Base-by-base conservation (phyloP, 2,329 filamentous ascomycete species). In the Plenodomus tracheiphilus region DNA sequence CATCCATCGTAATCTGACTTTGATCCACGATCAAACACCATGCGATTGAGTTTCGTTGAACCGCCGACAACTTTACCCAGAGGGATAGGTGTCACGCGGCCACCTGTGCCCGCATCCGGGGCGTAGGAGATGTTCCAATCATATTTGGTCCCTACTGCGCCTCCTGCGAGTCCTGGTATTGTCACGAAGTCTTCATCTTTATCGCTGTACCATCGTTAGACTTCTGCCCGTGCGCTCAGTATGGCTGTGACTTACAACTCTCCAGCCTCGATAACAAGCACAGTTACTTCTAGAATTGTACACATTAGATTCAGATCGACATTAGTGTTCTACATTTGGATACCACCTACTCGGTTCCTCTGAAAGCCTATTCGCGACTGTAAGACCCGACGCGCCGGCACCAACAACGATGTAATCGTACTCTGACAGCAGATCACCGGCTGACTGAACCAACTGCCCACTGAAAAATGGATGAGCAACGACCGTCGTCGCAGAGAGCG, bases 1-100 rank as follows among this genome's bases (percentile, higher is more conserved):
- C 65, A 68, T 10, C 47, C 59, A 58, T 70, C 62, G 32, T 68
- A 71, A 22, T 72, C 69, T 8, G 62, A 57, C 34, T 53, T 59
- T 4, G 54, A 41, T 8, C 55, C 65, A 17, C 67, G 65, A 38
- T 68, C 64, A 41, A 65, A 65, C 2, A 37, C 61, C 54, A 70
- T 60, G 17, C 74, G 68, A 47, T 79, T 79, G n/a, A 79, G 41
- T 43, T 62, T 62, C 4, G 60, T 61, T 10, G 57, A 59, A 19
- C 62, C 62, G n/a, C 62, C 62, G 19, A 64, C 60, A 10, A 61
- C 20, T 39, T 53, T 65, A 13, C 62, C 62, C 20, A 54, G 49
- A 10, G 57, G 46, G 15, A 64, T 47, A 1, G 53, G 18, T 17
- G 56, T 37, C 18, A 37, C 43, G 3, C 61, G 61, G 9, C 56